Evolutionary conservation across 306 rosid species (phyloP), one percentile per base, ranked within the genome.

Genomic region (Glycyrrhiza uralensis): DNA sequence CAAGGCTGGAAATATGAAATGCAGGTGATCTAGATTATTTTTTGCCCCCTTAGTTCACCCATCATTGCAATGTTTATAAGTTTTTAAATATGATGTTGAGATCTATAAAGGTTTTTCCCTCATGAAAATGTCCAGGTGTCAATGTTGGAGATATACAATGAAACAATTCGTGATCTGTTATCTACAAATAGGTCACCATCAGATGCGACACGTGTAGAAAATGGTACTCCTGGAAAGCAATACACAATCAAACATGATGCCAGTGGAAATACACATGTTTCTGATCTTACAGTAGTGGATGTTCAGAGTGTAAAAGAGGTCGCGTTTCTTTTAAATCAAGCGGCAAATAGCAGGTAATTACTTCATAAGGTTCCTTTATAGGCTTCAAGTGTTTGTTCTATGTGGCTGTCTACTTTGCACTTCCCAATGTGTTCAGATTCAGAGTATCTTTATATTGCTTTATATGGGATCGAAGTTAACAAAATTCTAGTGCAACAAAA

Each of bases 1-100:
- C 99, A 91, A 71, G 99, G 99, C 61, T 94, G 99, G 99, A 94
- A 84, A 82, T 94, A 94, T 45, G 97, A 91, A 84, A 83, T 94
- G 97, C 99, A 94, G 96, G 98, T 94, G 71, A 72, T 77, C 26
- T n/a, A 26, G 11, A 72, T 20, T 61, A 58, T 42, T n/a, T 32
- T 33, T 38, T 29, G 26, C 63, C 63, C 58, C 44, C 57, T 47
- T 6, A 32, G 15, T 39, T 61, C 54, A 23, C 50, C 44, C 20
- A 3, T 28, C 41, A n/a, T 63, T 60, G 28, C 2, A 66, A 33
- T 60, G 23, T 3, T 52, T 35, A 52, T 10, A 69, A 32, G 47
- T 39, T 55, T 17, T 39, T 47, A 50, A 35, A 7, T 15, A 24
- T 26, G n/a, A 29, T 28, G 13, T 41, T 71, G 74, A 68, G 66